Percentiles rank a stretch among this genome's conserved stretches.
phyloP scores from a whole-genome alignment of 2,329 filamentous ascomycete species.

The Aspergillus chevalieri region DNA sequence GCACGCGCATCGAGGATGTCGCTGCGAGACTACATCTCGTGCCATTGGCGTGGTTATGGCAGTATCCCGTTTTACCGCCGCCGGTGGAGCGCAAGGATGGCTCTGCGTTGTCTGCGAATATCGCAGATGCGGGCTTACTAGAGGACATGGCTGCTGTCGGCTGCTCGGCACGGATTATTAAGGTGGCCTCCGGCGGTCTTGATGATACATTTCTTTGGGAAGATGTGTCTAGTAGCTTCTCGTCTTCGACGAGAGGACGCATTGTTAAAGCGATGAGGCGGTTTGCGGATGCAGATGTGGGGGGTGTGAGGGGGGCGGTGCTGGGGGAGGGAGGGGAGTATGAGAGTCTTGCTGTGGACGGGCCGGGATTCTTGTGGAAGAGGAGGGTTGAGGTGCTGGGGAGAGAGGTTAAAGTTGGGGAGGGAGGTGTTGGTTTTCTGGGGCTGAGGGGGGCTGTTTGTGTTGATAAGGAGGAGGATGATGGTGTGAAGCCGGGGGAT shows the following conservation, averaged over 20 bases:
- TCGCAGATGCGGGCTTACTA: slow-evolving; percentile 50
- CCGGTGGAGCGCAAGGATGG: slow-evolving; percentile 22
- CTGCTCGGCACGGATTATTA: slow-evolving; percentile 86
- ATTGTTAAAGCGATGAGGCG: slow-evolving; percentile 46
- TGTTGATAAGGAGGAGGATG: slow-evolving; percentile 37
- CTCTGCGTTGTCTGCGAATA: slow-evolving; percentile 7
- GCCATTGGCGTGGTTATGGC: slow-evolving; percentile 86
- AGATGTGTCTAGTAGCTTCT: slow-evolving; percentile 57
- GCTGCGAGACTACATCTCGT: slow-evolving; percentile 75
- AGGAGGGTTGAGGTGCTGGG: slow-evolving; percentile 59
- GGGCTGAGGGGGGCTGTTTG: slow-evolving; percentile 55
- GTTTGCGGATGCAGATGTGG: slow-evolving; percentile 50
- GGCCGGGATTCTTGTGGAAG: slow-evolving; percentile 67
- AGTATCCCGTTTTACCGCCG: slow-evolving; percentile 68
- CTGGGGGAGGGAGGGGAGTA: slow-evolving; percentile 94
- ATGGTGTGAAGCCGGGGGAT: slow-evolving; percentile 14
- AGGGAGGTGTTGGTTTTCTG: slow-evolving; percentile 72
- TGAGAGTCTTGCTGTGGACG: slow-evolving; percentile 83
- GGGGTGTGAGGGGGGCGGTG: slow-evolving; percentile 59
- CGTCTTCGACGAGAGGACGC: slow-evolving; percentile 32
- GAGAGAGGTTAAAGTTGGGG: slow-evolving; percentile 54
- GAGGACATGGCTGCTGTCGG: slow-evolving; percentile 72
- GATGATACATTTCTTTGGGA: slow-evolving; percentile 75
- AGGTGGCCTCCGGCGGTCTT: slow-evolving; percentile 85
- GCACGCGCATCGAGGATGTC: slow-evolving; percentile 89